A percentile compares a stretch with the other conserved stretches of the same genome.
These are phyloP conservation scores for Naganishia friedmannii DNA, from an alignment of 768 basidiomycete species.

Conservation along the genomic window DNA sequence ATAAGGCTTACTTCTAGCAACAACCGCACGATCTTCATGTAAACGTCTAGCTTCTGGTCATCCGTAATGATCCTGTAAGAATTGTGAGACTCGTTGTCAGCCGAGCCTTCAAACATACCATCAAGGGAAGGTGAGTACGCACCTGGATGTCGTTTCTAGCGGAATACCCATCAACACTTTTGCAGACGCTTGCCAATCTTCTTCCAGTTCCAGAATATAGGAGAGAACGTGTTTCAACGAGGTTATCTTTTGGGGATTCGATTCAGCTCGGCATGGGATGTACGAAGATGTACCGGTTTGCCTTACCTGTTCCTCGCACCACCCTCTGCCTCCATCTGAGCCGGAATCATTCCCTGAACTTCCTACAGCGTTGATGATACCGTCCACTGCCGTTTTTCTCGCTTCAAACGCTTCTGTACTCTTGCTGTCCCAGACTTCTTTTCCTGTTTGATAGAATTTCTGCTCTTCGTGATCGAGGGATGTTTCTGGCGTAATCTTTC, in stretches of 20 bases:
- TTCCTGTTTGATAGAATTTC: constrained; percentile 36
- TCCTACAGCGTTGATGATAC: constrained; percentile 54
- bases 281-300: not conserved
- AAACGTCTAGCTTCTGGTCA: constrained; percentile 80
- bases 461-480: constrained; percentile 31
- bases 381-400: constrained; percentile 68
- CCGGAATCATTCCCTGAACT: constrained; percentile 17
- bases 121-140: constrained; percentile 39
- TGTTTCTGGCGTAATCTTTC: constrained; percentile 49
- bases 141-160: constrained; percentile 85
- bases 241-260: constrained; percentile 62
- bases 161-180: constrained; percentile 88
- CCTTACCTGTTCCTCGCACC: constrained; percentile 86
- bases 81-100: too few relatives aligned
- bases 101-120: too few relatives aligned
- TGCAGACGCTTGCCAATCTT: constrained; percentile 92
- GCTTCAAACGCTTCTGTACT: constrained; percentile 37
- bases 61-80: constrained; percentile 59
- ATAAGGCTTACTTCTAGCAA: constrained; percentile 64
- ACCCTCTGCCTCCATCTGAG: constrained; percentile 69
- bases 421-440: constrained; percentile 38
- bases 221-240: constrained; percentile 83
- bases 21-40: constrained; percentile 89
- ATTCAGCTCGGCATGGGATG: not conserved
- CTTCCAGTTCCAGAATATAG: constrained; percentile 78